phyloP scores from a whole-genome alignment of 441 rosid species.

The Populus trichocarpa region DNA sequence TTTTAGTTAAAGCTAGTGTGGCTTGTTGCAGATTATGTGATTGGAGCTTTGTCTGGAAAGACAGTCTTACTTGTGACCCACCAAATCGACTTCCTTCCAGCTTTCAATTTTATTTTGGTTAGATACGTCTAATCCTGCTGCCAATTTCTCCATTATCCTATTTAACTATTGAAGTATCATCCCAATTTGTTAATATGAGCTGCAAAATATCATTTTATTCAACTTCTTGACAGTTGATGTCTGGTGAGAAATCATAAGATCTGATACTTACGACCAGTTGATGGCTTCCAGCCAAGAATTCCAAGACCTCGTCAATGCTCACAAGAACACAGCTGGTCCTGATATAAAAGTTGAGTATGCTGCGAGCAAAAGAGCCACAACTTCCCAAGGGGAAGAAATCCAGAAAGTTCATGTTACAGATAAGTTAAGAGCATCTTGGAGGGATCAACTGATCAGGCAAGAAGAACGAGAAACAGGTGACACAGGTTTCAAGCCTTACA shows the following conservation, averaged over 20 bases:
- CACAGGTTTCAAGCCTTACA: slow-evolving; percentile 45
- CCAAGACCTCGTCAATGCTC: slow-evolving; percentile 44
- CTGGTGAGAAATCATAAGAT: slow-evolving; percentile 28
- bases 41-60: slow-evolving; percentile 36
- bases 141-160: background rate
- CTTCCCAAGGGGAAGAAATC: slow-evolving; percentile 19
- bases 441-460: slow-evolving; percentile 39
- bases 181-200: background rate
- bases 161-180: too few species aligned
- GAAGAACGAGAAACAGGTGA: slow-evolving; percentile 50
- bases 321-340: slow-evolving; percentile 18
- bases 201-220: background rate
- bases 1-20: background rate
- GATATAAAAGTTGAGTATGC: slow-evolving; percentile 1
- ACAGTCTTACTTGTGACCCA: slow-evolving; percentile 56
- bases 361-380: background rate
- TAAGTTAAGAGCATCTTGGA: background rate
- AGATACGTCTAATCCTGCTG: background rate
- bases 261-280: slow-evolving; percentile 29
- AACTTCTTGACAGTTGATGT: slow-evolving; percentile 32
- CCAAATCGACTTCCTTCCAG: slow-evolving; percentile 61
- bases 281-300: slow-evolving; percentile 28
- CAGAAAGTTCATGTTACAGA: slow-evolving; percentile 13
- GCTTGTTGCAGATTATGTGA: slow-evolving; percentile 38
- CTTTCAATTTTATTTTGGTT: slow-evolving; percentile 40